Base-by-base conservation (phyloP, 2,329 filamentous ascomycete species). In the Calcarisporium arbuscula region DNA sequence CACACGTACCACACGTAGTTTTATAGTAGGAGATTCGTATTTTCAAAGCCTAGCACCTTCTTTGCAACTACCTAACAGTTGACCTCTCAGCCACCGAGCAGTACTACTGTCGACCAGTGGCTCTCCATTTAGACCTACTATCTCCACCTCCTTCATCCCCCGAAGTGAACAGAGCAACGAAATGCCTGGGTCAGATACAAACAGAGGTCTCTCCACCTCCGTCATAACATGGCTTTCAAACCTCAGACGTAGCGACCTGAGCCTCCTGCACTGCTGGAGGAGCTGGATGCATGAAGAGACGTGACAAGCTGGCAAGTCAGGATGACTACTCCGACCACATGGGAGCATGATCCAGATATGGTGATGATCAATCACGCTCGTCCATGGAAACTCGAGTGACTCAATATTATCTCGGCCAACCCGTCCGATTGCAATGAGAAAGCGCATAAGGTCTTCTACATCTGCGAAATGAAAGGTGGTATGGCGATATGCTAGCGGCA, bases 341-440 rank as follows among this genome's bases (percentile, higher is more conserved):
- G 16, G 21, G 12, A 34, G 20, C 19, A 17, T 29, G 17, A 21
- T 31, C 36, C 30, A 31, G 11, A 21, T 29, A n/a, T 2, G 10
- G 8, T 27, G 25, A 19, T 26, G 14, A 19, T 42, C 40, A 14
- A 27, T 30, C 9, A 11, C 12, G 28, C 40, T 40, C 19, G 27
- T 26, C 40, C 40, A 42, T 8, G 28, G 19, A 19, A 42, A 35
- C 8, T 38, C 19, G 14, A 42, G 8, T 8, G 31, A 33, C 3
- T 33, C 36, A 16, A 42, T 34, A 17, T 40, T 42, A n/a, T 25
- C 23, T 19, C 40, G 40, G 8, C 40, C 37, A 12, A 42, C 28
- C 4, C 22, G 31, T 15, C 40, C 40, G 16, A 42, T 7, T 21
- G 34, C 20, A 16, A 42, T 15, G 15, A 42, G 31, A 19, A 42